Evolutionary conservation across 2,329 filamentous ascomycete genomes (phyloP), one percentile per base, ranked within the genome.

Genomic region (Diaporthe citriasiana): DNA sequence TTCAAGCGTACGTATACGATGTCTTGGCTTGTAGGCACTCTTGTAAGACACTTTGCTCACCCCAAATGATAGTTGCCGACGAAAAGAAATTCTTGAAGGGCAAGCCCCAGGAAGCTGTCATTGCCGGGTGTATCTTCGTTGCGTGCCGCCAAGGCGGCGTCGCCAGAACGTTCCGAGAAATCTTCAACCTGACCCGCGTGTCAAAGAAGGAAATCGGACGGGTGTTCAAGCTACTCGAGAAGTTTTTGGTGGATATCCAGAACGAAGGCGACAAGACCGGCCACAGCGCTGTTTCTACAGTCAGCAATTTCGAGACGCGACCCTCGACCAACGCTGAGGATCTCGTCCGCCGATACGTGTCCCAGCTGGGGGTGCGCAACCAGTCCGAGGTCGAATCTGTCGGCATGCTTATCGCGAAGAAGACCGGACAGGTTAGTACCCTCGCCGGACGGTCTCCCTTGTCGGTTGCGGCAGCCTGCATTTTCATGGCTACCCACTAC

Each of bases 171-270:
- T 99, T 99, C 85, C 92, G 94, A 65, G 97, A 99, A 83, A 97
- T 99, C 79, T 97, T 94, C 85, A 93, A 95, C 75, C 88, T 98
- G 82, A 99, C 97, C 12, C 94, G 94, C 78, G 96, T 99, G 38
- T 93, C 93, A 75, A 98, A 98, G 87, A 98, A 98, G 86, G 97
- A 99, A 81, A 98, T 99, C 76, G 97, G 97, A 30, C 89, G 95
- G 73, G 96, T 96, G 33, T 99, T 98, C 89, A 99, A 99, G 87
- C 88, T 92, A 73, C 88, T 99, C 57, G 95, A 98, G 85, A 92
- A 93, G 78, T 98, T 97, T 84, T 89, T 98, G 80, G 91, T 93
- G 80, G 92, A 92, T 79, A 89, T 92, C 68, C 90, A 94, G 80
- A 92, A 93, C 77, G 85, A 90, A 72, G 89, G 91, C 79, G 88